These are phyloP conservation scores for Dissophora ornata DNA, from an alignment of 192 early-diverging fungal species.

Conservation along the genomic window DNA sequence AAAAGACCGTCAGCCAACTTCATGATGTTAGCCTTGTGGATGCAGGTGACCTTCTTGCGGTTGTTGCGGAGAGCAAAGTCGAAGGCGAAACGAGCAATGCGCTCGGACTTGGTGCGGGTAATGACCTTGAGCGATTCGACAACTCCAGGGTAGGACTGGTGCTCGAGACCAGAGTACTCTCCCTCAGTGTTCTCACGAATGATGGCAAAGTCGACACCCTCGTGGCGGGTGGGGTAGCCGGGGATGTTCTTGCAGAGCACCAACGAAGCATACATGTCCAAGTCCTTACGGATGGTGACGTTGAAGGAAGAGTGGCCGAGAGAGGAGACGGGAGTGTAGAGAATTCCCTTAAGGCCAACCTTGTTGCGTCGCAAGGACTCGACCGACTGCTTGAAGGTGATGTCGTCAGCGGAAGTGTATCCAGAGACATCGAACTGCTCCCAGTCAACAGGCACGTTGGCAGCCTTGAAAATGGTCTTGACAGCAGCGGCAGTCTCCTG, in stretches of 20 bases:
- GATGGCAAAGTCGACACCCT: conserved; percentile 96
- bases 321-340: conserved; percentile 88
- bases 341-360: conserved; percentile 95
- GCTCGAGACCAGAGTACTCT: conserved; percentile 99
- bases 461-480: conserved; percentile 94
- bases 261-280: conserved; percentile 98
- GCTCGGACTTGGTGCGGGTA: conserved; percentile 96
- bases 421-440: conserved; percentile 98
- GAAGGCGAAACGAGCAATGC: conserved; percentile 98
- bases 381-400: conserved; percentile 88
- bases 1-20: conserved; percentile 99
- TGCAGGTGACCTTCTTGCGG: conserved; percentile 97
- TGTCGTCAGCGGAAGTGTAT: conserved; percentile 85
- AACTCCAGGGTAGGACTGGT: conserved; percentile 97
- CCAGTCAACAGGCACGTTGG: conserved; percentile 94
- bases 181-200: conserved; percentile 99
- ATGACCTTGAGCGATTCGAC: conserved; percentile 99
- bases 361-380: conserved; percentile 94
- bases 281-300: conserved; percentile 95
- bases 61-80: conserved; percentile 98
- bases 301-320: conserved; percentile 96
- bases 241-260: conserved; percentile 92
- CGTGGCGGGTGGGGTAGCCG: conserved; percentile 88
- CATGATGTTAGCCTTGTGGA: conserved; percentile 99
- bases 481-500: conserved; percentile 91